Evolutionary conservation across 805 yeast genomes (phyloP).

Genomic region (Teunomyces panamensis): DNA sequence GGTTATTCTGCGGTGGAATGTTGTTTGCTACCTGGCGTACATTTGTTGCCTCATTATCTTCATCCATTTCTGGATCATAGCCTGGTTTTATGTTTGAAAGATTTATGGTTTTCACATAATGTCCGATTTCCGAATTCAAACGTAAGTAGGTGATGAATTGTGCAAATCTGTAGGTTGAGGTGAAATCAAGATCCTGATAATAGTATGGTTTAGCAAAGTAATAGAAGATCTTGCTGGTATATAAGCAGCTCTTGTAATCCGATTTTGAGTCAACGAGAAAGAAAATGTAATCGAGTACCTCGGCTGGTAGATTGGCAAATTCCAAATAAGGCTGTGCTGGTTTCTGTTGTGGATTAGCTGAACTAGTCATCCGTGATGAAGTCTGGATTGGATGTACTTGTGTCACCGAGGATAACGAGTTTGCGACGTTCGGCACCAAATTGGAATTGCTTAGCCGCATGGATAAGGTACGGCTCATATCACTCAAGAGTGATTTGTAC

Average conservation of each 20-base stretch:
- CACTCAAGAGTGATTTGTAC: constrained; percentile 47
- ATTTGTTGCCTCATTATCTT: constrained; percentile 6
- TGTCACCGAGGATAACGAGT: not conserved
- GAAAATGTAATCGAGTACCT: constrained; percentile 40
- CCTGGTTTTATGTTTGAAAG: constrained; percentile 47
- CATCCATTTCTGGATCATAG: constrained; percentile 16
- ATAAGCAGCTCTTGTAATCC: constrained; percentile 40
- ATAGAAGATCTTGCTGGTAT: constrained; percentile 51
- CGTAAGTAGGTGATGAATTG: constrained; percentile 74
- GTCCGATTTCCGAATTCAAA: constrained; percentile 53
- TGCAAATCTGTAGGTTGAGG: constrained; percentile 74
- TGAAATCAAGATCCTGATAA: constrained; percentile 53
- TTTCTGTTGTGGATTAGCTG: not conserved
- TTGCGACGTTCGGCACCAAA: constrained; percentile 4
- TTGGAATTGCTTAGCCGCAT: constrained; percentile 24
- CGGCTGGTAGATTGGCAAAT: constrained; percentile 39
- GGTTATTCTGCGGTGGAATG: not conserved
- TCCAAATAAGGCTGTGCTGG: not conserved
- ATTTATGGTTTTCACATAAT: constrained; percentile 55
- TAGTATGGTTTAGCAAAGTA: constrained; percentile 50
- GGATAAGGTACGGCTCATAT: constrained; percentile 44
- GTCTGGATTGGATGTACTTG: not conserved
- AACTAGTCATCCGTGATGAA: not conserved
- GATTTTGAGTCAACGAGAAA: constrained; percentile 31
- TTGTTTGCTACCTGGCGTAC: not conserved